phyloP scores from a whole-genome alignment of 805 yeast genomes.

The Kazachstania kunashirensis region DNA sequence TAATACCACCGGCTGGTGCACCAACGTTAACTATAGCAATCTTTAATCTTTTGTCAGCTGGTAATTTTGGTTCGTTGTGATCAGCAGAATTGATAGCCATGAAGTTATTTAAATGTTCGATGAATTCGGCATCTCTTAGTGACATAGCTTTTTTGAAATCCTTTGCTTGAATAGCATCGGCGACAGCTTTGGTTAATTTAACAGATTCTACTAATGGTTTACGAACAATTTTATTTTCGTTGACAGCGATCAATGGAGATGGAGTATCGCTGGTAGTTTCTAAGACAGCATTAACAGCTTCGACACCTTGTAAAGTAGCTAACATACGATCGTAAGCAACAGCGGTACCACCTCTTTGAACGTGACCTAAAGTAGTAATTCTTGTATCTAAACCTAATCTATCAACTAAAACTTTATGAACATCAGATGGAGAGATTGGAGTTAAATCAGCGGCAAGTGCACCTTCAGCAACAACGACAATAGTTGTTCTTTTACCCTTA shows the following conservation, averaged over 20 bases:
- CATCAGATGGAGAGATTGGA: constrained; percentile 58
- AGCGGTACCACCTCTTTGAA: constrained; percentile 77
- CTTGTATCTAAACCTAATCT: constrained; percentile 67
- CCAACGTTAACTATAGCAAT: constrained; percentile 70
- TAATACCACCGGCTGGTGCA: constrained; percentile 73
- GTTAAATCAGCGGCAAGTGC: constrained; percentile 62
- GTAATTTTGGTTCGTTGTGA: constrained; percentile 52
- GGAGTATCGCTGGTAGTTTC: constrained; percentile 62
- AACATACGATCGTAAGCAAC: constrained; percentile 63
- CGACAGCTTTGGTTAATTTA: constrained; percentile 58
- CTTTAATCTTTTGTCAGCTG: constrained; percentile 43
- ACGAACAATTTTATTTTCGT: constrained; percentile 60
- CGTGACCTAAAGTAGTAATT: constrained; percentile 70
- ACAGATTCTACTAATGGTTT: constrained; percentile 68
- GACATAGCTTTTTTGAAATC: constrained; percentile 63
- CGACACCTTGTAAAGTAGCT: constrained; percentile 76
- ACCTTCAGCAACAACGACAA: constrained; percentile 77
- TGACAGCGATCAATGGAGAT: constrained; percentile 68
- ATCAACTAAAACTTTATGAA: constrained; percentile 52
- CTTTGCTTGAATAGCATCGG: constrained; percentile 53
- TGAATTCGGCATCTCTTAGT: constrained; percentile 61
- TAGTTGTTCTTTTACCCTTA: constrained; percentile 69
- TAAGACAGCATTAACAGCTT: constrained; percentile 66
- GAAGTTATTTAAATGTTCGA: constrained; percentile 53
- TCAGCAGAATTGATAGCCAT: constrained; percentile 59